Conservation (phyloP, 1,284 basidiomycete species). For the Vanrija sp. region DNA sequence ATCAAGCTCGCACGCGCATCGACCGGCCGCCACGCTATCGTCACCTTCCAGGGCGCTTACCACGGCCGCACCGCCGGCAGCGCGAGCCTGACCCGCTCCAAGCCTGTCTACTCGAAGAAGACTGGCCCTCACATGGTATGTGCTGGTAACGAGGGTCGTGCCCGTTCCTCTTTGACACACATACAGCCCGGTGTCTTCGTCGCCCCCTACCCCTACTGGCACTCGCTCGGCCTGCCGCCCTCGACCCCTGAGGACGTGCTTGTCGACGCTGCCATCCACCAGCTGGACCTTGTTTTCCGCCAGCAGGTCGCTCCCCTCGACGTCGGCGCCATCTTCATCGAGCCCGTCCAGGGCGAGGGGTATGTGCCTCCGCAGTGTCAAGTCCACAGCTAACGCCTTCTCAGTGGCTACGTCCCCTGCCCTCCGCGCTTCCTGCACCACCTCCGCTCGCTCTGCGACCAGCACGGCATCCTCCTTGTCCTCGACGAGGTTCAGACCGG, state of each 20-base stretch:
- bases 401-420: conserved; percentile 76
- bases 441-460: conserved; percentile 74
- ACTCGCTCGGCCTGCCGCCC: conserved; percentile 67
- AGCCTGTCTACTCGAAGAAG: conserved; percentile 81
- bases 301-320: conserved; percentile 80
- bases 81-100: conserved; percentile 78
- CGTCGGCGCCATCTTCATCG: conserved; percentile 84
- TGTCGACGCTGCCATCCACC: conserved; percentile 64
- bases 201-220: conserved; percentile 85
- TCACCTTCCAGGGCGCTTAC: conserved; percentile 82
- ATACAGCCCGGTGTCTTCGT: conserved; percentile 69
- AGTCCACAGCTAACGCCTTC: background rate
- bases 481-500: conserved; percentile 59
- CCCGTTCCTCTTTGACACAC: too few relatives aligned
- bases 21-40: conserved; percentile 80
- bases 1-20: conserved; percentile 60
- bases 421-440: conserved; percentile 72
- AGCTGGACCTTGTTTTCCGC: conserved; percentile 71
- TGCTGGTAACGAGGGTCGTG: too few relatives aligned
- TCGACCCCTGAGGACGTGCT: conserved; percentile 64
- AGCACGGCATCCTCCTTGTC: conserved; percentile 65
- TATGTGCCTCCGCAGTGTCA: conserved; percentile 1
- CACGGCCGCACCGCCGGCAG: conserved; percentile 85
- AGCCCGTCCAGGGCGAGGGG: conserved; percentile 87
- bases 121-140: conserved; percentile 58